Conservation (phyloP, 108 stramenopile species). For the Skeletonema tropicum region DNA sequence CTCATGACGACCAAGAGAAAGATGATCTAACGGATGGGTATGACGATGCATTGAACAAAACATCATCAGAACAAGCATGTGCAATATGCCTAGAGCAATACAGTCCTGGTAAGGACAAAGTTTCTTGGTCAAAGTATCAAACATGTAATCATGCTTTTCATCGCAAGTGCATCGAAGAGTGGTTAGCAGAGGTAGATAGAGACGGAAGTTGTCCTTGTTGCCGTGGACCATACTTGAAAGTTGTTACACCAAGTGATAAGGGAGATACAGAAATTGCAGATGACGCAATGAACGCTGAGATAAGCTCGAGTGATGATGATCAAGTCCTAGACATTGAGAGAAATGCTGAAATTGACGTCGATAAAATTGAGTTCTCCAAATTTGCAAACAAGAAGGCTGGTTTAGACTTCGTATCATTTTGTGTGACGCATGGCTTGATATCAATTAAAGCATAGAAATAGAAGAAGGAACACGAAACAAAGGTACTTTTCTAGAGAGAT, state of each 20-base stretch:
- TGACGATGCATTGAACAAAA: not conserved
- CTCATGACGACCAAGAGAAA: not conserved
- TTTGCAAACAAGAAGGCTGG: not conserved
- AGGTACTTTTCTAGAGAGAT: not conserved
- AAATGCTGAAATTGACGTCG: not conserved
- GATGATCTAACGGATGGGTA: not conserved
- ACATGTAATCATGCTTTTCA: not conserved
- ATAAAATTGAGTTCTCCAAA: not conserved
- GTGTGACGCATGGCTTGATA: not conserved
- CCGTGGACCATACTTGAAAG: not conserved
- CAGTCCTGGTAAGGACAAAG: not conserved
- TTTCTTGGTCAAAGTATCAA: constrained; percentile 2
- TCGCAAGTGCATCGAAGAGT: not conserved
- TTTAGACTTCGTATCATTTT: constrained; percentile 7
- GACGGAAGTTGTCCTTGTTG: not conserved
- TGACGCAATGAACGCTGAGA: not conserved
- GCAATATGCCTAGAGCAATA: not conserved
- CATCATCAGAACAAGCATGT: not conserved
- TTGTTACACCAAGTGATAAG: not conserved
- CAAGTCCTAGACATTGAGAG: not conserved
- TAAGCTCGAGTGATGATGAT: not conserved
- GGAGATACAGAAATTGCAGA: not conserved
- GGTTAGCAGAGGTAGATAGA: not conserved
- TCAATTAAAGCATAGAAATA: not conserved
- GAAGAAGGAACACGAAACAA: not conserved